Base-by-base conservation (phyloP, 148 eudicot species). In the Chenopodium quinoa region DNA sequence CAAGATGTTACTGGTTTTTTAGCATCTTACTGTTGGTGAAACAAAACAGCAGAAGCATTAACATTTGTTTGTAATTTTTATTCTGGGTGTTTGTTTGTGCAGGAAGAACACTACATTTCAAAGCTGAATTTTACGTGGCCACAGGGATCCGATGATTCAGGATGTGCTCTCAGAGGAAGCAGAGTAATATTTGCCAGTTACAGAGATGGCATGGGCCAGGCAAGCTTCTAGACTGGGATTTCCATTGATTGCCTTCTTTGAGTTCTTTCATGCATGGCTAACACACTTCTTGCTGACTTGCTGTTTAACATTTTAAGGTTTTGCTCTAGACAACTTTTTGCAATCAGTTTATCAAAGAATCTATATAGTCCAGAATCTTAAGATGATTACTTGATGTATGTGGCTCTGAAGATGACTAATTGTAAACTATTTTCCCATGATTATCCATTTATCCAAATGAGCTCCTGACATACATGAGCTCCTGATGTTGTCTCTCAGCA, bases 91-190 rank as follows among this genome's bases (percentile, higher is more conserved):
- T 71, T 7, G 13, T 62, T 77, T 32, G 44, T 40, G 73, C 85
- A 78, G 85, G 85, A 83, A 65, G 82, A 83, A 67, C 85, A 83
- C 48, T 83, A 83, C 22, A 56, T 74, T 54, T 73, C 82, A 25
- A 66, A 25, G 75, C 82, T 78, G 62, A 66, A 73, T 66, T 83
- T 83, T 60, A 54, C 77, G 54, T 83, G 85, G 85, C 82, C 85
- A 54, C 82, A 83, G 76, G 79, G 72, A 46, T 32, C 54, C 17
- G 9, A 67, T 66, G 68, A 25, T 83, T 31, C 66, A 17, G 70
- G 68, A 32, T 63, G 60, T 13, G 52, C 79, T 70, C 54, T 63
- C 19, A 66, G 67, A 78, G 60, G 46, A 50, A 78, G 79, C 85
- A 78, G 79, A 54, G 75, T 67, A 3, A 73, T 83, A 54, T 78